Evolutionary conservation across 768 basidiomycete genomes (phyloP).

Genomic region (Trametes sanguinea): DNA sequence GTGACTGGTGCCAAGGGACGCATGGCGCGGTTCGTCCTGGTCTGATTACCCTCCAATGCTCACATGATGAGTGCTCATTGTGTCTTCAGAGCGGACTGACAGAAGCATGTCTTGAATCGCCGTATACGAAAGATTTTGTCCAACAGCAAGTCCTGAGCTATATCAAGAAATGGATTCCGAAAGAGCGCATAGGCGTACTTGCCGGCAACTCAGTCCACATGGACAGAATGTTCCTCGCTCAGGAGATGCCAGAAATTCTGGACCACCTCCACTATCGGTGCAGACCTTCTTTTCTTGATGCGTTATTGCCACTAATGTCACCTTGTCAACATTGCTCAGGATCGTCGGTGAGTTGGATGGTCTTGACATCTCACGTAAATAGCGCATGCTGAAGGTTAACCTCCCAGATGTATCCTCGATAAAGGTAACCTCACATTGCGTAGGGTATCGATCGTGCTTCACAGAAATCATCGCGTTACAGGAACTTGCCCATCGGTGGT

Average conservation of each 20-base stretch:
- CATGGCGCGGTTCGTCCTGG: slow-evolving; percentile 63
- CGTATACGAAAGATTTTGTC: slow-evolving; percentile 62
- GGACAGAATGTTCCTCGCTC: slow-evolving; percentile 69
- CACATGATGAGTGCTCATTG: slow-evolving; percentile 1
- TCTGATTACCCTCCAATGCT: neutral
- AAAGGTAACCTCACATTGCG: slow-evolving; percentile 47
- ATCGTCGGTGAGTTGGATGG: slow-evolving; percentile 63
- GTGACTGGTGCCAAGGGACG: slow-evolving; percentile 82
- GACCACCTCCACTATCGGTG: slow-evolving; percentile 85
- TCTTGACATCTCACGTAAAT: neutral
- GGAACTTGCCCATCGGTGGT: slow-evolving; percentile 81
- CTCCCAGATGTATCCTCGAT: slow-evolving; percentile 77
- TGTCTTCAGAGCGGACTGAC: slow-evolving; percentile 75
- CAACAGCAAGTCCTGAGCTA: slow-evolving; percentile 65
- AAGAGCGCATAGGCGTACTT: slow-evolving; percentile 60
- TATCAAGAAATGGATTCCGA: slow-evolving; percentile 84
- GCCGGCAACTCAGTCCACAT: slow-evolving; percentile 89
- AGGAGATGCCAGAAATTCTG: slow-evolving; percentile 79
- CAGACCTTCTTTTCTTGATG: slow-evolving; percentile 8
- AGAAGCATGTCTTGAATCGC: slow-evolving; percentile 72
- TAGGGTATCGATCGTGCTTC: neutral
- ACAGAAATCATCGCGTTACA: slow-evolving; percentile 29
- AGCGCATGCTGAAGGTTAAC: neutral
- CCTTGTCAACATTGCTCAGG: slow-evolving; percentile 37
- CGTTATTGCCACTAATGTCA: slow-evolving; percentile 6